phyloP scores from a whole-genome alignment of 805 yeast genomes.

The Candida incommunis region DNA sequence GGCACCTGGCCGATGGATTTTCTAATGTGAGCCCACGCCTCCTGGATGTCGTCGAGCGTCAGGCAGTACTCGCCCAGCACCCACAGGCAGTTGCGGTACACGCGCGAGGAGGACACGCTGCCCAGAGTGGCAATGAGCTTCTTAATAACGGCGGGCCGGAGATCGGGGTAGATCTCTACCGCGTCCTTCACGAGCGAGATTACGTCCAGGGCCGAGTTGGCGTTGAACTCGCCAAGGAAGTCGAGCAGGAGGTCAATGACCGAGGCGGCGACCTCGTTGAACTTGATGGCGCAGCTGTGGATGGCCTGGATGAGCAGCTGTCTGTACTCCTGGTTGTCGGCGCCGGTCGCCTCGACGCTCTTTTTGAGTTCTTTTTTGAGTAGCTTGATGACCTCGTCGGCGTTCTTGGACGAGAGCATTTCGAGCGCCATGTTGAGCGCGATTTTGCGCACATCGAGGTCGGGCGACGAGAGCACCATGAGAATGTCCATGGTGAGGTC shows the following conservation, averaged over 20 bases:
- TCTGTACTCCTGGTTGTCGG: slow-evolving; percentile 73
- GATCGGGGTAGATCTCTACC: slow-evolving; percentile 76
- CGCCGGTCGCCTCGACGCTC: slow-evolving; percentile 50
- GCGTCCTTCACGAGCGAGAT: slow-evolving; percentile 88
- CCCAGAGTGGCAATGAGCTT: slow-evolving; percentile 52
- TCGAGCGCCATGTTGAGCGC: slow-evolving; percentile 76
- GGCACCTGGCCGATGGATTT: slow-evolving; percentile 83
- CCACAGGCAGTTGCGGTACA: slow-evolving; percentile 90
- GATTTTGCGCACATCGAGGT: slow-evolving; percentile 77
- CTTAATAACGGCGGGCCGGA: slow-evolving; percentile 48
- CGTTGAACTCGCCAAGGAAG: slow-evolving; percentile 66
- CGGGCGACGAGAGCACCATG: slow-evolving; percentile 76
- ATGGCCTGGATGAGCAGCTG: slow-evolving; percentile 79
- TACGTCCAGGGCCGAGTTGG: slow-evolving; percentile 79
- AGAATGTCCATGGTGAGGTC: slow-evolving; percentile 76
- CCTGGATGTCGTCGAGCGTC: slow-evolving; percentile 57
- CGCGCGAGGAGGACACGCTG: slow-evolving; percentile 71
- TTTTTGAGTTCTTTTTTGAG: slow-evolving; percentile 81
- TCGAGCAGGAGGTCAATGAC: slow-evolving; percentile 83
- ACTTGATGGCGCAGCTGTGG: slow-evolving; percentile 75
- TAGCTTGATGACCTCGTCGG: slow-evolving; percentile 83
- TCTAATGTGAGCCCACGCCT: slow-evolving; percentile 79
- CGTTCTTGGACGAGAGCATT: slow-evolving; percentile 74
- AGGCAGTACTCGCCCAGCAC: slow-evolving; percentile 82
- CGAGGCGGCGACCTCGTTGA: slow-evolving; percentile 80